Evolutionary conservation across 73 alveolate genomes (phyloP).

Genomic region (Vitrella brassicaformis): DNA sequence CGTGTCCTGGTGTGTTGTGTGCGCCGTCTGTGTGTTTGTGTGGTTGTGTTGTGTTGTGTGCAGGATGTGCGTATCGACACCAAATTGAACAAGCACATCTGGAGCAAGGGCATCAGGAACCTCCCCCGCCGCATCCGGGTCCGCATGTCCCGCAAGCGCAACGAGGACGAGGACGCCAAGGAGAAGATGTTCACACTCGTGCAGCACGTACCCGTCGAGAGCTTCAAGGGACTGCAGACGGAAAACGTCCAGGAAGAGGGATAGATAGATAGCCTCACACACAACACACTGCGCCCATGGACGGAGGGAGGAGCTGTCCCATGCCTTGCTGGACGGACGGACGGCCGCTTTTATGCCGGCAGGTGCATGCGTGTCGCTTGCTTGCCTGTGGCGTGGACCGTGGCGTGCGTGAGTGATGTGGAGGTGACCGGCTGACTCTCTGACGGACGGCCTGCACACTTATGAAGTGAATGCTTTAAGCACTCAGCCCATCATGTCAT

Average conservation of each 20-base stretch:
- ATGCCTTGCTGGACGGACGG: no score
- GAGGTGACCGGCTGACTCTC: no score
- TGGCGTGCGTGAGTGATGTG: no score
- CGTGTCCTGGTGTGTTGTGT: background rate
- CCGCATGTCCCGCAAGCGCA: constrained; percentile 45
- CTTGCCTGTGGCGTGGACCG: no score
- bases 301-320: no score
- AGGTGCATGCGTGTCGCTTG: no score
- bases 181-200: constrained; percentile 46
- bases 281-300: background rate
- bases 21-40: background rate
- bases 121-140: constrained; percentile 43
- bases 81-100: constrained; percentile 46
- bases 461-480: no score
- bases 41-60: background rate
- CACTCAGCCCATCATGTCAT: no score
- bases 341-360: no score
- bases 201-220: constrained; percentile 44
- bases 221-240: constrained; percentile 29
- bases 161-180: constrained; percentile 45
- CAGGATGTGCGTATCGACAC: constrained; percentile 50
- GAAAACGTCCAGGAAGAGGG: constrained; percentile 28
- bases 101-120: constrained; percentile 50
- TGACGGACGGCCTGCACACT: no score
- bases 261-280: background rate